phyloP scores from a whole-genome alignment of 1,139 yeast genomes.

The Martiniozyma asiatica region DNA sequence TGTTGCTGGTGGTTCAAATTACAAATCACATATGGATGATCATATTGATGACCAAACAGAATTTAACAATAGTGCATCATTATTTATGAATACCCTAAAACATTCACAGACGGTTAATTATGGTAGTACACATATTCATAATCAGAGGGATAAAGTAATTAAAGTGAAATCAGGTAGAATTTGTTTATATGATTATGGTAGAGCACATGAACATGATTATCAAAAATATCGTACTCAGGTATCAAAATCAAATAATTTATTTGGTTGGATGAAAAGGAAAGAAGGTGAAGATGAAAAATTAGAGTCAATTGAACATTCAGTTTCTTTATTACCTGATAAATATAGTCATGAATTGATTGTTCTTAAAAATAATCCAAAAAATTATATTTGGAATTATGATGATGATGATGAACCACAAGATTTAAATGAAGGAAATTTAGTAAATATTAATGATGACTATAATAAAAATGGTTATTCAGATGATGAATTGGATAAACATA shows the following conservation, averaged over 20 bases:
- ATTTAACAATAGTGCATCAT: no score
- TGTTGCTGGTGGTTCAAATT: constrained; percentile 8
- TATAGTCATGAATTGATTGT: constrained; percentile 23
- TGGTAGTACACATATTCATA: constrained; percentile 54
- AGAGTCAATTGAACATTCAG: constrained; percentile 22
- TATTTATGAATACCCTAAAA: no score
- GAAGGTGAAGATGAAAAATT: constrained; percentile 21
- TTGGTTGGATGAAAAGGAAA: constrained; percentile 22
- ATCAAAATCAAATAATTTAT: constrained; percentile 17
- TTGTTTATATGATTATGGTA: constrained; percentile 23
- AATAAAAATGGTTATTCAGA: constrained; percentile 20
- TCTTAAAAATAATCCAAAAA: constrained; percentile 25
- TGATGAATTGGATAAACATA: constrained; percentile 11
- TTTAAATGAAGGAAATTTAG: constrained; percentile 14
- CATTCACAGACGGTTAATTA: constrained; percentile 43
- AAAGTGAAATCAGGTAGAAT: constrained; percentile 21
- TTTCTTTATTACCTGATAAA: constrained; percentile 27
- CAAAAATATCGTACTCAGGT: constrained; percentile 24
- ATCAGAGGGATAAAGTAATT: constrained; percentile 15
- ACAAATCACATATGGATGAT: neutral
- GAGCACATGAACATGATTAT: constrained; percentile 26
- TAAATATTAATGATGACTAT: constrained; percentile 7
- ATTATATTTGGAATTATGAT: constrained; percentile 26
- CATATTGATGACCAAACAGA: constrained; percentile 2
- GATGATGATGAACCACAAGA: constrained; percentile 23